These are phyloP conservation scores for Amanita exitialis DNA, from an alignment of 768 basidiomycete species.

Conservation along the genomic window DNA sequence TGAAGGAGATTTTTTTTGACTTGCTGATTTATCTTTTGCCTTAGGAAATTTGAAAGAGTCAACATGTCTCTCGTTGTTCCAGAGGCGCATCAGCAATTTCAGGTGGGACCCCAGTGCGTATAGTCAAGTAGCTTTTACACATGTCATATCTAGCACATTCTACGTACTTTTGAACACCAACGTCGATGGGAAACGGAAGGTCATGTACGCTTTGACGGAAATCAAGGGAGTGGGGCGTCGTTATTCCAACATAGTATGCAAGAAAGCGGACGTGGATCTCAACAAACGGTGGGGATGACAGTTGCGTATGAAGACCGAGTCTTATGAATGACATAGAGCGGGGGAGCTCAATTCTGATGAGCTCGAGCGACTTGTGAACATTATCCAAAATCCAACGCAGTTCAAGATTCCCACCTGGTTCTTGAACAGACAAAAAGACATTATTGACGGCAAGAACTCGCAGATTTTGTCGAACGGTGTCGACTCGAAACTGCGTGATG, in stretches of 20 bases:
- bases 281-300: constrained; percentile 76
- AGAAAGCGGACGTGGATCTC: constrained; percentile 98
- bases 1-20: constrained; percentile 6
- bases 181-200: constrained; percentile 98
- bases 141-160: constrained; percentile 67
- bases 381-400: constrained; percentile 98
- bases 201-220: constrained; percentile 99
- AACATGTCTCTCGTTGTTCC: constrained; percentile 96
- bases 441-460: constrained; percentile 92
- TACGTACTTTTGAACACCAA: constrained; percentile 99
- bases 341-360: constrained; percentile 99
- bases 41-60: constrained; percentile 13
- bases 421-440: constrained; percentile 98
- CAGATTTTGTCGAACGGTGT: constrained; percentile 95
- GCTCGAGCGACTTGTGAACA: constrained; percentile 96
- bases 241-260: constrained; percentile 98
- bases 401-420: constrained; percentile 99
- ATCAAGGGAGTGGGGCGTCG: constrained; percentile 99
- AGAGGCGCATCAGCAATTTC: constrained; percentile 92
- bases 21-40: constrained; percentile 5
- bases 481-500: constrained; percentile 97
- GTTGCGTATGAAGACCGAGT: neutral
- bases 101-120: constrained; percentile 36
- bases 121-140: constrained; percentile 8
- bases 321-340: constrained; percentile 45